A percentile compares a stretch with the other conserved stretches of the same genome.
These are phyloP conservation scores for Macaranga tanarius DNA, from an alignment of 441 rosid genomes.

Conservation along the genomic window DNA sequence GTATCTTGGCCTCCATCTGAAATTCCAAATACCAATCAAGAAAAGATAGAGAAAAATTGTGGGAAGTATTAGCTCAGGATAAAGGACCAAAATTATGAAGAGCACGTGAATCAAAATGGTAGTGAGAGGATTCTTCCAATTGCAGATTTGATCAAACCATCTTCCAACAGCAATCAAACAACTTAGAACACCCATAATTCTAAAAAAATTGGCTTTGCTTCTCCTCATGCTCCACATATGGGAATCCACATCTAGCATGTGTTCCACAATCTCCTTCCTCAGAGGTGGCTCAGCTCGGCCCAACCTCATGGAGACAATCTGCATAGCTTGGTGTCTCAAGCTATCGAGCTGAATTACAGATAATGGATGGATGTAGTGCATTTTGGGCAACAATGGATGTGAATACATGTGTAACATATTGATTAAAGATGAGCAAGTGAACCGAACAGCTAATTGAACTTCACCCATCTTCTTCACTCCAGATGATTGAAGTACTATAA, in stretches of 20 bases:
- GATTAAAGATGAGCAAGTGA: conserved; percentile 67
- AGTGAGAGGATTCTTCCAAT: conserved; percentile 85
- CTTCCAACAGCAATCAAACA: conserved; percentile 62
- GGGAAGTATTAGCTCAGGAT: conserved; percentile 79
- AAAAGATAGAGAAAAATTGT: conserved; percentile 77
- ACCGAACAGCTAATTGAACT: conserved; percentile 78
- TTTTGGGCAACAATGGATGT: conserved; percentile 77
- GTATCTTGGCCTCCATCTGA: conserved; percentile 65
- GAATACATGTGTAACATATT: conserved; percentile 86
- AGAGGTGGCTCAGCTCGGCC: conserved; percentile 86
- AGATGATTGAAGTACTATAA: conserved; percentile 62
- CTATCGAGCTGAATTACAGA: conserved; percentile 78
- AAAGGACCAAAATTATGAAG: conserved; percentile 62
- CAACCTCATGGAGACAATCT: conserved; percentile 75
- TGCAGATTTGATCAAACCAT: conserved; percentile 82
- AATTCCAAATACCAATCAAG: conserved; percentile 80
- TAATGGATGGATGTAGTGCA: conserved; percentile 88
- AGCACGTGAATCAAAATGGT: conserved; percentile 69
- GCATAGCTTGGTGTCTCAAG: conserved; percentile 86
- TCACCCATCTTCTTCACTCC: conserved; percentile 88
- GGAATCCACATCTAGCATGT: conserved; percentile 86
- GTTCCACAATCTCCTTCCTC: conserved; percentile 80
- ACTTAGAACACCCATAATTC: conserved; percentile 62
- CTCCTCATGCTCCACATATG: conserved; percentile 98
- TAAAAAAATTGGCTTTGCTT: conserved; percentile 85